phyloP scores from a whole-genome alignment of 2,329 filamentous ascomycete genomes.

The Myrmaecium sp. region DNA sequence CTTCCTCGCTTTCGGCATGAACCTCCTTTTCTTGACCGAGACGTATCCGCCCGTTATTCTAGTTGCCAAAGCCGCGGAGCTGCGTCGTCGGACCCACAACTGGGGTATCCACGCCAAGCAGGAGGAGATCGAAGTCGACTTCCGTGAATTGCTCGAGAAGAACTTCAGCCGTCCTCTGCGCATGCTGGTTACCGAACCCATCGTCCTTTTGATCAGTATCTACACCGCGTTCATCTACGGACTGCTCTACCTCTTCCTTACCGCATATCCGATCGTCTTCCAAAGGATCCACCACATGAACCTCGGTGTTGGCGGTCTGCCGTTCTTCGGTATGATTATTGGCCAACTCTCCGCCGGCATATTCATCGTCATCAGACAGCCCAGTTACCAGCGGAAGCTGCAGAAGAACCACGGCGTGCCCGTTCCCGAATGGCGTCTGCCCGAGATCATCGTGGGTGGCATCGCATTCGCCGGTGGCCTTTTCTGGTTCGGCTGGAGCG shows the following conservation, averaged over 20 bases:
- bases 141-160: slow-evolving; percentile 31
- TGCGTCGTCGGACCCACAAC: slow-evolving; percentile 38
- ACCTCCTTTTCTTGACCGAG: slow-evolving; percentile 38
- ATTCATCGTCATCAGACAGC: slow-evolving; percentile 45
- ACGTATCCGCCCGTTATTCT: slow-evolving; percentile 42
- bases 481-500: slow-evolving; percentile 26
- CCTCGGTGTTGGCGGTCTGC: slow-evolving; percentile 53
- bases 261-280: slow-evolving; percentile 72
- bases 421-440: slow-evolving; percentile 40
- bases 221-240: slow-evolving; percentile 41
- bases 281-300: slow-evolving; percentile 51
- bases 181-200: slow-evolving; percentile 33
- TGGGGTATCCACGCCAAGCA: slow-evolving; percentile 45
- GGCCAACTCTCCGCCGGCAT: slow-evolving; percentile 54
- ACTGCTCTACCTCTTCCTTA: slow-evolving; percentile 71
- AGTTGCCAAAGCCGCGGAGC: slow-evolving; percentile 36
- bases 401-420: slow-evolving; percentile 32
- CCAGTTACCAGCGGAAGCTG: slow-evolving; percentile 39
- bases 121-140: slow-evolving; percentile 36
- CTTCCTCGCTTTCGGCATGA: slow-evolving; percentile 28
- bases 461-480: slow-evolving; percentile 25
- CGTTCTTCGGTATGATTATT: slow-evolving; percentile 70
- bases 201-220: slow-evolving; percentile 29
- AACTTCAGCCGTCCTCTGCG: slow-evolving; percentile 35
- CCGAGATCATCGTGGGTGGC: slow-evolving; percentile 36